A percentile compares a stretch with the other conserved stretches of the same genome.
Evolutionary conservation across 768 basidiomycete genomes (phyloP).

Genomic region (Leccinellum luteum): DNA sequence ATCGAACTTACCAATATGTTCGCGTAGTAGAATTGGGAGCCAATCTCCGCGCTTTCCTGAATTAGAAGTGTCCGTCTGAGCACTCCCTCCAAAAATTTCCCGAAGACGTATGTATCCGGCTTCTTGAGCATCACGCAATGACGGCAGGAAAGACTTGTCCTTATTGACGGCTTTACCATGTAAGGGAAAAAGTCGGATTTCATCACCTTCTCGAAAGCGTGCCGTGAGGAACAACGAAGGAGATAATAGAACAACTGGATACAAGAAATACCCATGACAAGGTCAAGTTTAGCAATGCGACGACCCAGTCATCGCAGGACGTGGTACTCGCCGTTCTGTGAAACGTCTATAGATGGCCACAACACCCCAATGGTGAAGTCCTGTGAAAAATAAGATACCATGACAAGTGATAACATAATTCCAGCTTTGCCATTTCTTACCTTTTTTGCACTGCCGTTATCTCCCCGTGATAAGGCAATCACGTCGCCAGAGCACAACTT

Average conservation of each 20-base stretch:
- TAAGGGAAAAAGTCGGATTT: constrained; percentile 49
- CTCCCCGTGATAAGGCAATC: constrained; percentile 48
- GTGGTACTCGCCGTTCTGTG: constrained; percentile 52
- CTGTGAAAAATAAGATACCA: constrained; percentile 35
- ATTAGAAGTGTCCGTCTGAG: constrained; percentile 15
- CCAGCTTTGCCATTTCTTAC: constrained; percentile 29
- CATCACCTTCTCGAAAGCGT: constrained; percentile 46
- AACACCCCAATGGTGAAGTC: constrained; percentile 64
- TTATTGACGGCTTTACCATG: constrained; percentile 37
- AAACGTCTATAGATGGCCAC: constrained; percentile 71
- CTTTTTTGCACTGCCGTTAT: constrained; percentile 33
- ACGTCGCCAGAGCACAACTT: constrained; percentile 71
- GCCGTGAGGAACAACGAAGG: constrained; percentile 61
- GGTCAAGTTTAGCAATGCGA: constrained; percentile 15
- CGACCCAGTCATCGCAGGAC: constrained; percentile 1
- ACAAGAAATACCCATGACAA: constrained; percentile 2
- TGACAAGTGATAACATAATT: constrained; percentile 5
- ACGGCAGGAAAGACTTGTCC: constrained; percentile 45
- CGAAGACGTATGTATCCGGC: constrained; percentile 52
- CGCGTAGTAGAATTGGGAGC: constrained; percentile 64
- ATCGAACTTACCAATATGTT: constrained; percentile 56
- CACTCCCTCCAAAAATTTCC: constrained; percentile 37
- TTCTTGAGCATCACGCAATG: constrained; percentile 47
- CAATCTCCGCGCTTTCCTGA: constrained; percentile 54
- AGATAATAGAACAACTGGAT: constrained; percentile 54